Conservation (phyloP, 1,139 yeast species). For the Saccharomycopsis hybrid region DNA sequence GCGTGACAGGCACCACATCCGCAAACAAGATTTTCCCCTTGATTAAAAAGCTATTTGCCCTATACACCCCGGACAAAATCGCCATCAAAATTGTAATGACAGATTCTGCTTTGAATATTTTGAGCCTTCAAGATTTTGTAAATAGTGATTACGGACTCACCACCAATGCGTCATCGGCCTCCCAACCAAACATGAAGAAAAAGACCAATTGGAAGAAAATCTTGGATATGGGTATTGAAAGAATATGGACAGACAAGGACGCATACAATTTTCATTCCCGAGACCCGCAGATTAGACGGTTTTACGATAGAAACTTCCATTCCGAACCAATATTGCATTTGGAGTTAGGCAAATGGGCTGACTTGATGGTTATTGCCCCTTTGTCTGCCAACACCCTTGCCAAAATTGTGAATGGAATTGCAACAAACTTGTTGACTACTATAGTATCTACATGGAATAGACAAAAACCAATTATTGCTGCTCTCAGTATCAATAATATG, state of each 20-base stretch:
- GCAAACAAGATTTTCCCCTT: constrained; percentile 85
- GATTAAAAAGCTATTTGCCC: constrained; percentile 71
- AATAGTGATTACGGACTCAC: too few relatives aligned
- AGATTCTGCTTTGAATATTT: constrained; percentile 48
- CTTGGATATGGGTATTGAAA: constrained; percentile 26
- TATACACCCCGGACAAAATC: constrained; percentile 63
- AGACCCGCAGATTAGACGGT: constrained; percentile 1
- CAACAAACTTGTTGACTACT: constrained; percentile 81
- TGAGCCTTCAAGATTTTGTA: constrained; percentile 30
- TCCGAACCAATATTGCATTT: constrained; percentile 84
- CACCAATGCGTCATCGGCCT: too few relatives aligned
- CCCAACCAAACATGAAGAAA: constrained; percentile 7
- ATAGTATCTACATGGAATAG: constrained; percentile 91
- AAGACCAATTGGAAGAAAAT: constrained; percentile 18
- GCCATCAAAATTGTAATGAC: constrained; percentile 85
- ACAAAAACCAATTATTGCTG: constrained; percentile 75
- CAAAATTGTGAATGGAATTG: constrained; percentile 79
- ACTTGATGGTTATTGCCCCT: constrained; percentile 80
- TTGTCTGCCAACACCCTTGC: constrained; percentile 85
- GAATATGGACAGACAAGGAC: constrained; percentile 90
- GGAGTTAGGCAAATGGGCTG: constrained; percentile 94
- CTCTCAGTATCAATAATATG: constrained; percentile 90
- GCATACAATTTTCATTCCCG: constrained; percentile 43
- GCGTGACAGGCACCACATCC: constrained; percentile 95
- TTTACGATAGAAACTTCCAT: constrained; percentile 5